Percentiles rank a stretch among this genome's conserved stretches.
phyloP scores from a whole-genome alignment of 2,329 filamentous ascomycete species.

The Pleoardoris graminearum region DNA sequence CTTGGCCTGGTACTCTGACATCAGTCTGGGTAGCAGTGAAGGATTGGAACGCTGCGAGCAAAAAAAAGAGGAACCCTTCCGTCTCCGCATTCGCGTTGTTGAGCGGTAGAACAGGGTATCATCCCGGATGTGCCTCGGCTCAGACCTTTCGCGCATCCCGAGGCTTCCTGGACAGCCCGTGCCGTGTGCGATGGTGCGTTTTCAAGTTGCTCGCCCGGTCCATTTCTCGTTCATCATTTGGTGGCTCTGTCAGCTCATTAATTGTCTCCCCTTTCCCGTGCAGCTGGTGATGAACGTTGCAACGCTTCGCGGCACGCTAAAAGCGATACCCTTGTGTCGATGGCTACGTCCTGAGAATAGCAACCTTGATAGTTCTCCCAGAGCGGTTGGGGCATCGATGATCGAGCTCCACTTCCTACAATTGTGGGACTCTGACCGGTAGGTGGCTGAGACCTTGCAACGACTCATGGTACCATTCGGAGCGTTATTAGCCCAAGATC shows the following conservation, averaged over 20 bases:
- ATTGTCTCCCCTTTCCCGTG: conserved; percentile 5
- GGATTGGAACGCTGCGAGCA: no score
- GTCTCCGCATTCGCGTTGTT: not conserved
- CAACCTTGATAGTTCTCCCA: not conserved
- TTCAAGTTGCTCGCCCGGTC: not conserved
- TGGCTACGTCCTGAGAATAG: conserved; percentile 5
- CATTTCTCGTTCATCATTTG: not conserved
- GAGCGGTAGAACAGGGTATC: not conserved
- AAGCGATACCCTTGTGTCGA: conserved; percentile 17
- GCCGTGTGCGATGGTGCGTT: not conserved
- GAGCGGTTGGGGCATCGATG: conserved; percentile 1
- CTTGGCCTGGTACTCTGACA: no score
- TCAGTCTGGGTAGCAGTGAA: no score
- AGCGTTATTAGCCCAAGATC: no score
- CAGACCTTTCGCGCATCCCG: no score
- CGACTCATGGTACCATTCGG: no score
- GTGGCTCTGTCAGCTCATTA: not conserved
- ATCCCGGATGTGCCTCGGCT: conserved; percentile 12
- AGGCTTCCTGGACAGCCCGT: not conserved
- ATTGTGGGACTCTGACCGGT: conserved; percentile 3
- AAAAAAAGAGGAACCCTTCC: not conserved
- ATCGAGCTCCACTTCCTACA: not conserved
- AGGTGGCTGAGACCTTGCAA: conserved; percentile 6
- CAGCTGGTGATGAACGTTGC: conserved; percentile 7
- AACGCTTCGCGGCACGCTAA: conserved; percentile 6